Conservation (phyloP, 305 asterid genomes). For the Nicotiana rustica region DNA sequence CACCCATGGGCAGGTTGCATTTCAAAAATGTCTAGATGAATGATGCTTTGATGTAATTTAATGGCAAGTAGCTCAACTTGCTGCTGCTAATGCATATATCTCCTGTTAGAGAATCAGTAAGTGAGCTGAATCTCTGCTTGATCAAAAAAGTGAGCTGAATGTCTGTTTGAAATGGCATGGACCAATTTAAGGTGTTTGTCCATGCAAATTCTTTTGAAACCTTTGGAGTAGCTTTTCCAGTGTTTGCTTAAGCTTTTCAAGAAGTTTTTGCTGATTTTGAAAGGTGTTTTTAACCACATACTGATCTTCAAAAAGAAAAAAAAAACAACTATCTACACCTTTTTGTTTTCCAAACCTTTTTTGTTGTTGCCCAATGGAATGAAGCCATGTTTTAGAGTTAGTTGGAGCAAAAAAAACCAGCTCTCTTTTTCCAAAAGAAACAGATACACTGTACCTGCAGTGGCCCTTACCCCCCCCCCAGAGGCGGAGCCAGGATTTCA, state of each 20-base stretch:
- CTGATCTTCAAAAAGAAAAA: background rate
- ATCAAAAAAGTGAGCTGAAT: too few relatives aligned
- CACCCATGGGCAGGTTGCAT: background rate
- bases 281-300: background rate
- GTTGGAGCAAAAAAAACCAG: background rate
- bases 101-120: slow-evolving; percentile 15
- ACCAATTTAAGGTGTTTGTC: too few relatives aligned
- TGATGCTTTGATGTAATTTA: background rate
- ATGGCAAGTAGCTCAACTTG: background rate
- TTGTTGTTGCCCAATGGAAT: background rate
- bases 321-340: background rate
- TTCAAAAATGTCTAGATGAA: background rate
- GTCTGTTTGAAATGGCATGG: too few relatives aligned
- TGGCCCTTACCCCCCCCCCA: background rate
- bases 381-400: background rate
- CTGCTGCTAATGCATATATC: background rate
- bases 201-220: slow-evolving; percentile 10
- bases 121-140: background rate
- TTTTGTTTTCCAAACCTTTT: background rate
- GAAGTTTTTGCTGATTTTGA: background rate
- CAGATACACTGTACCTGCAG: background rate
- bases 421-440: background rate
- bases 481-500: too few relatives aligned
- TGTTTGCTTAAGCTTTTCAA: background rate
- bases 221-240: background rate